phyloP scores from a whole-genome alignment of 257 asterid genomes.

The Solanum infundibuliforme region DNA sequence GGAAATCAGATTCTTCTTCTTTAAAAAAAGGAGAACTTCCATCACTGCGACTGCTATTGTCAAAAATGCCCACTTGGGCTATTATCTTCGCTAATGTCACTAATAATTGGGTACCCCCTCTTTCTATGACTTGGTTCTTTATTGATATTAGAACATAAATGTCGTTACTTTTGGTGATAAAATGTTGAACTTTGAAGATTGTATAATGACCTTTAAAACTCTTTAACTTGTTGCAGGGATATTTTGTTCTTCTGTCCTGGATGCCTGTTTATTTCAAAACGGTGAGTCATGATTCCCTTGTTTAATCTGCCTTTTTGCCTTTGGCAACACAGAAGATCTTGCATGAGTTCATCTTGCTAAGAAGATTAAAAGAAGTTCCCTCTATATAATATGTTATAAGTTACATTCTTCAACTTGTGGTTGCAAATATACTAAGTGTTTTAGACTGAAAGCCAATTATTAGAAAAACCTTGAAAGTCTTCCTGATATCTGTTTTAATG shows the following conservation, averaged over 20 bases:
- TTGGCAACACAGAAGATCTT: neutral
- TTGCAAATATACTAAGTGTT: neutral
- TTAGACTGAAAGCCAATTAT: neutral
- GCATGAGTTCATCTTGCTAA: neutral
- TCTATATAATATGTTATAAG: neutral
- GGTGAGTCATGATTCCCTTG: constrained; percentile 32
- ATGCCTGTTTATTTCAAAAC: constrained; percentile 97
- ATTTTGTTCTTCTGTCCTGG: constrained; percentile 95
- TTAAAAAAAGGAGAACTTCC: constrained; percentile 56
- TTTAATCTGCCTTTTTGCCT: neutral
- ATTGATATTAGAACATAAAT: neutral
- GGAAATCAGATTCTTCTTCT: constrained; percentile 43
- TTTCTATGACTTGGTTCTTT: neutral
- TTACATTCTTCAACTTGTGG: neutral
- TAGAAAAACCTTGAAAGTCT: neutral
- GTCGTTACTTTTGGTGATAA: neutral
- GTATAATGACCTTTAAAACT: neutral
- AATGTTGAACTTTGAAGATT: neutral
- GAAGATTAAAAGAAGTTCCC: neutral
- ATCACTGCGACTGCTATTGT: constrained; percentile 46
- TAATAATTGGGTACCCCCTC: constrained; percentile 63
- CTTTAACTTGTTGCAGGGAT: constrained; percentile 58
- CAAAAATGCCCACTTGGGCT: constrained; percentile 90
- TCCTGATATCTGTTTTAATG: neutral
- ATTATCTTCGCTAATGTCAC: constrained; percentile 76